Conservation (phyloP, 805 yeast genomes). For the Metschnikowia bowlesiae region DNA sequence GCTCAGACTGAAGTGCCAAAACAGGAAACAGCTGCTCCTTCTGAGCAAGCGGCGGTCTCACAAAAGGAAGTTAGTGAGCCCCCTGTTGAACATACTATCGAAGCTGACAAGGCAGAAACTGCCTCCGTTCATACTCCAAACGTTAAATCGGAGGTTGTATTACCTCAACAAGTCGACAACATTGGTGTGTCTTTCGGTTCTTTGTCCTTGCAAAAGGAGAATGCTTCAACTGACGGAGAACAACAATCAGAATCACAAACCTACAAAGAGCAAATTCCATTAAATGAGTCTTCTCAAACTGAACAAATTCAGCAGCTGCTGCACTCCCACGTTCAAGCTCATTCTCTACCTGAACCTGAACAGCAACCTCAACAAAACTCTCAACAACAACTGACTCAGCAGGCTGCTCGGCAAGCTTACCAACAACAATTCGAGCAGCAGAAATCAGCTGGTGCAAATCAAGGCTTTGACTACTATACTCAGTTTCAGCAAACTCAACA, state of each 20-base stretch:
- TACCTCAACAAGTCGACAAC: conserved; percentile 48
- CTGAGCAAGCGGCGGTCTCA: conserved; percentile 15
- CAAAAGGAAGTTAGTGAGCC: conserved; percentile 2
- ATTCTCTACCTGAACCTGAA: conserved; percentile 2
- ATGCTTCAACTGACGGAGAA: conserved; percentile 14
- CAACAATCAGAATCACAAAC: conserved; percentile 8
- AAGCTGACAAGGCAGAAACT: conserved; percentile 8
- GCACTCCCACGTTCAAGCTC: conserved; percentile 1
- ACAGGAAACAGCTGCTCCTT: conserved; percentile 9
- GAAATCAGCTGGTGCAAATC: conserved; percentile 12
- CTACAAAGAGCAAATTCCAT: conserved; percentile 2
- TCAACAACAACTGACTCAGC: conserved; percentile 6
- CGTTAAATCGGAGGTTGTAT: conserved; percentile 39
- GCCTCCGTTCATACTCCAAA: conserved; percentile 46
- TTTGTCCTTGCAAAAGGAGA: conserved; percentile 43
- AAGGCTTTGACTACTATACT: conserved; percentile 19
- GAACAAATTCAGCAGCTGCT: conserved; percentile 23
- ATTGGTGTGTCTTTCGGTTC: conserved; percentile 66
- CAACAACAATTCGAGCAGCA: conserved; percentile 15
- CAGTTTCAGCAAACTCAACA: conserved; percentile 23
- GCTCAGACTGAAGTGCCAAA: conserved; percentile 22
- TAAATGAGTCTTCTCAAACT: conserved; percentile 1
- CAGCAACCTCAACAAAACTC: conserved; percentile 25
- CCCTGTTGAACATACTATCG: conserved; percentile 14
- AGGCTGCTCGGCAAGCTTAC: conserved; percentile 10